A percentile compares a stretch with the other conserved stretches of the same genome.
phyloP scores from a whole-genome alignment of 441 rosid genomes.

The Biscutella laevigata region DNA sequence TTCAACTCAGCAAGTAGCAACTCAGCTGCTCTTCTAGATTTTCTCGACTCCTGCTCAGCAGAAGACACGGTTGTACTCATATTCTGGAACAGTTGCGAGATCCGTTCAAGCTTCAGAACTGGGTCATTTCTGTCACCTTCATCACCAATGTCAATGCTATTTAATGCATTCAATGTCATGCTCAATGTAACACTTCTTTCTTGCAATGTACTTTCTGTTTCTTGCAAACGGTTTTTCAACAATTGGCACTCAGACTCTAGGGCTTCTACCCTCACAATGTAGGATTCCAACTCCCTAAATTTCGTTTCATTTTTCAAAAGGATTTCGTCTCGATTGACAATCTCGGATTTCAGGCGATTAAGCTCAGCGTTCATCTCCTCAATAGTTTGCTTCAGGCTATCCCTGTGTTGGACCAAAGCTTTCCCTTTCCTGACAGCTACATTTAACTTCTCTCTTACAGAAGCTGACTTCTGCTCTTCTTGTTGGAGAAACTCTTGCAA shows the following conservation, averaged over 20 bases:
- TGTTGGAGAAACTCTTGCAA: conserved; percentile 60
- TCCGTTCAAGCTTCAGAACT: conserved; percentile 51
- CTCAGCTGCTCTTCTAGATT: conserved; percentile 88
- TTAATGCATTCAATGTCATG: conserved; percentile 39
- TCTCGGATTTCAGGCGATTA: conserved; percentile 62
- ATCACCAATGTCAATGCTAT: conserved; percentile 54
- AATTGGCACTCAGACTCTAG: conserved; percentile 58
- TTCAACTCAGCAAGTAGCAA: conserved; percentile 88
- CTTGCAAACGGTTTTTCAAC: conserved; percentile 54
- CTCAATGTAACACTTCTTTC: conserved; percentile 54
- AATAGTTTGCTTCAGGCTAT: conserved; percentile 69
- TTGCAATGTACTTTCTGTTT: conserved; percentile 54
- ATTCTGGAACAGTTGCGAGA: conserved; percentile 46
- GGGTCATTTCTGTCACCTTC: conserved; percentile 50
- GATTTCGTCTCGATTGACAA: conserved; percentile 43
- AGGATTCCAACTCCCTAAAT: conserved; percentile 47
- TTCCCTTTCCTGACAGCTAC: conserved; percentile 98
- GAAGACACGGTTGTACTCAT: conserved; percentile 52
- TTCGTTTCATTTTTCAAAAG: conserved; percentile 54
- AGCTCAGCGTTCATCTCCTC: conserved; percentile 64
- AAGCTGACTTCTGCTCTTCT: conserved; percentile 87
- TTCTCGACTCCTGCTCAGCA: conserved; percentile 68
- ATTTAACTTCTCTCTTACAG: conserved; percentile 79
- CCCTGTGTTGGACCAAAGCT: conserved; percentile 86
- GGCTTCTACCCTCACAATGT: conserved; percentile 42